These are phyloP conservation scores for Echria macrotheca DNA, from an alignment of 495 filamentous ascomycete genomes.

Conservation along the genomic window DNA sequence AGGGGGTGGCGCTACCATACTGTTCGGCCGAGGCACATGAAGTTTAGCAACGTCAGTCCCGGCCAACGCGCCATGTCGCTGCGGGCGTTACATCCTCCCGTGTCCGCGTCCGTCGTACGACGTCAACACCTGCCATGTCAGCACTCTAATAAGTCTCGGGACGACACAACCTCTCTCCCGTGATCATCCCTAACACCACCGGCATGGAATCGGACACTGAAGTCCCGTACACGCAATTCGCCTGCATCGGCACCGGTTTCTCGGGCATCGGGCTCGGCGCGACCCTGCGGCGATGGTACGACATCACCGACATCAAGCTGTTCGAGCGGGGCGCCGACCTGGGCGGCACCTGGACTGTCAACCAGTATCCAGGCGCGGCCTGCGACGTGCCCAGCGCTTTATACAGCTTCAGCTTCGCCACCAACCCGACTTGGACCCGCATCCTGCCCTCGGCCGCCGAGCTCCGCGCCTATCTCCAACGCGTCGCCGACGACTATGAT, in stretches of 20 bases:
- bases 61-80: too few relatives aligned
- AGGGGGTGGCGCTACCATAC: too few relatives aligned
- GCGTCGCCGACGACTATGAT: conserved; percentile 52
- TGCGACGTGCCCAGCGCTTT: conserved; percentile 43
- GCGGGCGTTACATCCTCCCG: too few relatives aligned
- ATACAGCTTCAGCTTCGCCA: conserved; percentile 60
- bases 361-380: conserved; percentile 55
- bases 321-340: conserved; percentile 58
- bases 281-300: conserved; percentile 52
- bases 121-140: too few relatives aligned
- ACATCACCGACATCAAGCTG: conserved; percentile 55
- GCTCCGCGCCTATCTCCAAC: conserved; percentile 53
- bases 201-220: not conserved
- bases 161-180: too few relatives aligned
- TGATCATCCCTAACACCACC: too few relatives aligned
- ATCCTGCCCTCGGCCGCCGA: conserved; percentile 51
- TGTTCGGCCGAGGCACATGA: too few relatives aligned
- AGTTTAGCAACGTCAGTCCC: too few relatives aligned
- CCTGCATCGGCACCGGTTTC: conserved; percentile 58
- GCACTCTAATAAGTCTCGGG: too few relatives aligned
- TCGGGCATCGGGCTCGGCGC: conserved; percentile 64
- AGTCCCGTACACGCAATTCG: conserved; percentile 27
- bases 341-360: conserved; percentile 66
- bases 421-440: conserved; percentile 53
- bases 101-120: too few relatives aligned